phyloP scores from a whole-genome alignment of 495 filamentous ascomycete species.

The Glonium stellatum region DNA sequence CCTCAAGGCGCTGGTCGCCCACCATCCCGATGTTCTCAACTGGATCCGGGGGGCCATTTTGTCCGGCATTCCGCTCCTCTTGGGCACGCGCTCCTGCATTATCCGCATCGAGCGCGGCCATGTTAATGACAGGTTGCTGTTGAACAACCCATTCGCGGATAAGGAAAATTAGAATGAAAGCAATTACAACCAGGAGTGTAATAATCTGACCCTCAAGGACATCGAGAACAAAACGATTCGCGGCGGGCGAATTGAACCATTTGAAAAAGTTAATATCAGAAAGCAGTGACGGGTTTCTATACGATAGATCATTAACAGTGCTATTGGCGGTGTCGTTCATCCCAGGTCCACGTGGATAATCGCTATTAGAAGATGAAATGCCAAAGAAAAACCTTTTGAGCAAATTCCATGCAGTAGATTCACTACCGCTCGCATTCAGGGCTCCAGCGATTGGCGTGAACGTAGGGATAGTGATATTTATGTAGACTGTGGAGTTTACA shows the following conservation, averaged over 20 bases:
- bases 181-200: slow-evolving; percentile 78
- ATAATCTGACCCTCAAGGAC: slow-evolving; percentile 89
- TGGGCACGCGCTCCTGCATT: neutral
- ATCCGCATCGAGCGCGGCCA: slow-evolving; percentile 36
- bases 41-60: slow-evolving; percentile 23
- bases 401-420: slow-evolving; percentile 45
- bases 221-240: slow-evolving; percentile 78
- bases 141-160: slow-evolving; percentile 98
- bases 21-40: slow-evolving; percentile 43
- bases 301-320: neutral
- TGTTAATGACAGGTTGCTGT: slow-evolving; percentile 73
- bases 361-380: slow-evolving; percentile 5
- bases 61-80: neutral
- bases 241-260: slow-evolving; percentile 55
- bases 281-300: slow-evolving; percentile 46
- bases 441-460: slow-evolving; percentile 41
- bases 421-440: slow-evolving; percentile 40
- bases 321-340: slow-evolving; percentile 6
- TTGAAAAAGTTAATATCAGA: slow-evolving; percentile 67
- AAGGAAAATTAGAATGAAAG: slow-evolving; percentile 90
- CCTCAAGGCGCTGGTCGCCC: slow-evolving; percentile 38
- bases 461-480: slow-evolving; percentile 24
- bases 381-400: slow-evolving; percentile 37
- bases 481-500: slow-evolving; percentile 36
- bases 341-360: neutral